Conservation (phyloP, 2,329 filamentous ascomycete species). For the Calonectria pauciramosa region DNA sequence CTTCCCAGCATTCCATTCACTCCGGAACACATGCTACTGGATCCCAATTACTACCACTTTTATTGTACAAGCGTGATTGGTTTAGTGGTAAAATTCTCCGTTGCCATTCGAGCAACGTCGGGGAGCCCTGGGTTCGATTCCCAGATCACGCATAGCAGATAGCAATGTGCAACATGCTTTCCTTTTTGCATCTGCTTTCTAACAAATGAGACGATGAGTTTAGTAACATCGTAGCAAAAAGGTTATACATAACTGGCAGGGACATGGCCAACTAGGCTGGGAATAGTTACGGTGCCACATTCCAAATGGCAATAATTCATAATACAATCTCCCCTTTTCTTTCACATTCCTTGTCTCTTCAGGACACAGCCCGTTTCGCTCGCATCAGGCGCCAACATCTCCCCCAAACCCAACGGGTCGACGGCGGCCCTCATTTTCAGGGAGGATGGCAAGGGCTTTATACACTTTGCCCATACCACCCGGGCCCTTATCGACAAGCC, state of each 20-base stretch:
- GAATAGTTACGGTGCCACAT: constrained; percentile 8
- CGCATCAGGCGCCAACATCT: constrained; percentile 56
- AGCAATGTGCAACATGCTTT: background rate
- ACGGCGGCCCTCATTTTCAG: constrained; percentile 80
- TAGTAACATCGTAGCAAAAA: background rate
- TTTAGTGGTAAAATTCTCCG: constrained; percentile 28
- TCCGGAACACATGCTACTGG: background rate
- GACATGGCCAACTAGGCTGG: constrained; percentile 20
- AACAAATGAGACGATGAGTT: background rate
- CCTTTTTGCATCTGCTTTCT: background rate
- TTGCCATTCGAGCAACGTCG: constrained; percentile 21
- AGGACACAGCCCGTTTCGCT: too few relatives aligned
- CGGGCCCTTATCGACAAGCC: constrained; percentile 85
- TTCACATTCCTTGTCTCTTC: background rate
- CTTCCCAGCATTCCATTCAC: background rate
- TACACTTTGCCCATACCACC: constrained; percentile 96
- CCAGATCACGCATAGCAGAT: constrained; percentile 12
- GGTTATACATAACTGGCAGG: constrained; percentile 17
- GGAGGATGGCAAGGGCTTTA: constrained; percentile 91
- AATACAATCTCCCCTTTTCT: constrained; percentile 17
- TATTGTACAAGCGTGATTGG: constrained; percentile 4
- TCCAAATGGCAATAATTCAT: constrained; percentile 22
- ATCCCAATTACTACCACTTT: background rate
- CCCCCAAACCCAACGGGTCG: constrained; percentile 95
- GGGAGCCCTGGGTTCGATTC: constrained; percentile 26